phyloP scores from a whole-genome alignment of 768 basidiomycete species.

The Rhodotorula graminis region DNA sequence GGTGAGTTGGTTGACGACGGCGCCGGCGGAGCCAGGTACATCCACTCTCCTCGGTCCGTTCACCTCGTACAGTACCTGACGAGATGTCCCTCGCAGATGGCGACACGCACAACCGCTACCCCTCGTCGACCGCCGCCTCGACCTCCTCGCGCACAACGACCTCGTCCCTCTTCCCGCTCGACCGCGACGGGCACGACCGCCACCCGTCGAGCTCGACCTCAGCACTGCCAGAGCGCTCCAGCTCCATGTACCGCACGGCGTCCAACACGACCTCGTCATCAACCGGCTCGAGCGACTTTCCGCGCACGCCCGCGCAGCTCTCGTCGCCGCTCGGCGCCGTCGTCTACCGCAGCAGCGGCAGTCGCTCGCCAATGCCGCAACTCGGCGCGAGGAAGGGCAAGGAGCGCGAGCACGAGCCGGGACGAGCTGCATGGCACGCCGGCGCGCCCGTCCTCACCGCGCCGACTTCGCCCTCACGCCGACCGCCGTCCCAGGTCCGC shows the following conservation, averaged over 20 bases:
- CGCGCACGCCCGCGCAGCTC: conserved; percentile 2
- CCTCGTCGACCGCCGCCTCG: background rate
- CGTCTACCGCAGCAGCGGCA: background rate
- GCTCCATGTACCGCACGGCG: conserved; percentile 1
- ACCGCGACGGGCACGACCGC: background rate
- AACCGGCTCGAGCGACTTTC: conserved; percentile 9
- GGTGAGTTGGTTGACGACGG: too few relatives aligned
- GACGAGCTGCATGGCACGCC: background rate
- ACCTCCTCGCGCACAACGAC: background rate
- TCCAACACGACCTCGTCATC: conserved; percentile 1
- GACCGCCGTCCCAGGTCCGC: background rate
- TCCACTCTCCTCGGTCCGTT: too few relatives aligned
- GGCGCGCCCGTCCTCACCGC: too few relatives aligned
- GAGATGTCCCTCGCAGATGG: too few relatives aligned
- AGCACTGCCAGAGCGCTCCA: background rate
- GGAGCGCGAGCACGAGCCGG: background rate
- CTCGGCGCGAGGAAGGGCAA: background rate
- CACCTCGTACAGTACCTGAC: too few relatives aligned
- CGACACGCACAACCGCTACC: background rate
- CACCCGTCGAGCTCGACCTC: background rate
- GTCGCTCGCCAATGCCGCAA: too few relatives aligned
- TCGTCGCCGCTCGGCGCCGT: background rate
- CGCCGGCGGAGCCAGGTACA: too few relatives aligned
- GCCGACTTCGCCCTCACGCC: background rate
- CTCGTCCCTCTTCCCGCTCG: background rate